Evolutionary conservation across 75 land plant genomes (phyloP), one percentile per base, ranked within the genome.

Genomic region (Sequoia sempervirens): DNA sequence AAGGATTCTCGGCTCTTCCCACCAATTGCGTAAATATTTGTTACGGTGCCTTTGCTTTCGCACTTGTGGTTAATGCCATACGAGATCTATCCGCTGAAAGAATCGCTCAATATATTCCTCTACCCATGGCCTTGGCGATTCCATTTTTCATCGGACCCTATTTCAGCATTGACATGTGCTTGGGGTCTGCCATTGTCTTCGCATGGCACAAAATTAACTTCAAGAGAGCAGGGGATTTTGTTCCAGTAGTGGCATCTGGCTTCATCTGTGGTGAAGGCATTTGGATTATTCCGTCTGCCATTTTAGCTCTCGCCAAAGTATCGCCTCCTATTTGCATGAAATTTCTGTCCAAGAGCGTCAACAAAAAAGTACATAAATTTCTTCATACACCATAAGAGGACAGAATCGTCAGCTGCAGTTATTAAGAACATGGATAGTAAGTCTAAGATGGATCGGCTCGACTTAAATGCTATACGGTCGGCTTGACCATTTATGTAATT

Each of bases 191-290:
- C 73, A 88, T 94, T 34, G 79, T 92, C 37, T 92, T 87, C 58
- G 81, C 86, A 11, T 94, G 95, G 95, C 76, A 73, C 13, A 87
- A 80, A 84, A 41, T 28, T 94, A 3, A 93, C 82, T 86, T 82
- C 30, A 82, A 64, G 26, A 87, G 85, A 20, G 95, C 92, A 17
- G 88, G 86, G 50, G 66, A 84, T 7, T 83, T 86, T 61, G 89
- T 79, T 53, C 90, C 94, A 7, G 93, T 94, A 1, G 91, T 94
- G 30, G 95, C 95, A 28, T 94, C 95, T 18, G 95, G 95, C 26
- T 87, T 94, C 87, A 94, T 94, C 9, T 94, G 95, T 86, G 95
- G 95, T 0, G 93, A 94, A 70, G 95, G 95, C 23, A 69, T 94
- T 56, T 94, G 95, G 94, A 86, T 86, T 26, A 46, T 94, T 78